Base-by-base conservation (phyloP, 2,329 filamentous ascomycete genomes). In the Colletotrichum salicis region DNA sequence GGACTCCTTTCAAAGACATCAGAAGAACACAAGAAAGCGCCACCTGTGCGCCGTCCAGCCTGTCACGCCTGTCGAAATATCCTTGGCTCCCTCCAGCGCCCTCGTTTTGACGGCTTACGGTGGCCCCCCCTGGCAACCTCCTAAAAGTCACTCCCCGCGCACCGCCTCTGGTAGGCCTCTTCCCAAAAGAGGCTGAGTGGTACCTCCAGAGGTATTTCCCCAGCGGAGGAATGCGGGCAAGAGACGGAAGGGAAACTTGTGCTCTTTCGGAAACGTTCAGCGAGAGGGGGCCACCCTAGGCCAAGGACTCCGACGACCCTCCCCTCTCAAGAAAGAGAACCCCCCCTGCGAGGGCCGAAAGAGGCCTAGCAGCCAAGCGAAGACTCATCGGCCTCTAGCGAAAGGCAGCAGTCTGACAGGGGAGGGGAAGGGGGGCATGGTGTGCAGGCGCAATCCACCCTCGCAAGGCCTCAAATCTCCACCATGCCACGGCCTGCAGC, bases 391-490 rank as follows among this genome's bases (percentile, higher is more conserved):
- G 60, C 59, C 65, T 64, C 59, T 60, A 48, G 22, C 60, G 51
- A 33, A 57, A 71, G 70, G 70, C 70, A 71, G 70, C 67, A 64
- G 59, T 37, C 45, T 56, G 59, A 59, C 70, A 71, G 69, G 69
- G 64, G 33, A 41, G 12, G 37, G 52, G 52, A 37, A 58, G 19
- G 55, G 45, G 27, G 65, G 33, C 13, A 62, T 66, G 65, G 29
- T 35, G 33, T 8, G 29, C 27, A 70, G 48, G 56, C 48, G 62
- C 51, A 56, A 41, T 52, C 27, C 62, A 70, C 31, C 45, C 67
- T 64, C 60, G 52, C 67, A 59, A 67, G 57, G 64, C 52, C 54
- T 69, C 54, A 64, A n/a, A 54, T 71, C 64, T 69, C 69, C 69
- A 68, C 69, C 58, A 71, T 55, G 12, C 55, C 54, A 54, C 48